Conservation (phyloP, 2,329 filamentous ascomycete genomes). For the Neofusicoccum umdonicola region DNA sequence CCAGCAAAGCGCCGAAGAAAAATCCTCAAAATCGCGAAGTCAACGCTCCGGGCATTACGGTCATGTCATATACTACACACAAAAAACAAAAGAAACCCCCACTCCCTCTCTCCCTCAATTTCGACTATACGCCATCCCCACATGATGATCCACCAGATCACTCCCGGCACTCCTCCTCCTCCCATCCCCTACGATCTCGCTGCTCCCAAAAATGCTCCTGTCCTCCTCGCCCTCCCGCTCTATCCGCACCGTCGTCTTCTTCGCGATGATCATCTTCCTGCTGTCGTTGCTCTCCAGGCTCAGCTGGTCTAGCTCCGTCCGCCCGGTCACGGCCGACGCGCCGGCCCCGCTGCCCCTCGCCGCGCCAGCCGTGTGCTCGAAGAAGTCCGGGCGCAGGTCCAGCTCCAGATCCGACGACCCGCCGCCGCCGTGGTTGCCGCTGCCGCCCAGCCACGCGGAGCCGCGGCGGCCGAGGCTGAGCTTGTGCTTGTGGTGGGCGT, state of each 20-base stretch:
- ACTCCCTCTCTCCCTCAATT: not conserved
- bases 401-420: not conserved
- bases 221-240: slow-evolving; percentile 19
- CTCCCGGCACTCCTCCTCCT: not conserved
- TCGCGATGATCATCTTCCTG: slow-evolving; percentile 28
- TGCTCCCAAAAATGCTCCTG: not conserved
- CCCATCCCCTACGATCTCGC: not conserved
- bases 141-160: not conserved
- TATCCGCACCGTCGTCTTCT: slow-evolving; percentile 31
- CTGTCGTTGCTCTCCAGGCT: slow-evolving; percentile 22
- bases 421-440: too few relatives aligned
- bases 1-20: too few relatives aligned
- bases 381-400: slow-evolving; percentile 26
- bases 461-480: not conserved
- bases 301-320: slow-evolving; percentile 22
- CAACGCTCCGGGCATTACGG: not conserved
- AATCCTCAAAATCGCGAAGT: not conserved
- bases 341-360: slow-evolving; percentile 8
- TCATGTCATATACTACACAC: not conserved
- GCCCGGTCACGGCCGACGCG: not conserved
- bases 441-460: too few relatives aligned
- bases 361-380: slow-evolving; percentile 23
- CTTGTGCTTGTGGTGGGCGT: slow-evolving; percentile 8
- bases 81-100: not conserved
- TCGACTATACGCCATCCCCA: not conserved